Evolutionary conservation across 352 stramenopile genomes (phyloP), one percentile per base, ranked within the genome.

Genomic region (Phytophthora pisi): DNA sequence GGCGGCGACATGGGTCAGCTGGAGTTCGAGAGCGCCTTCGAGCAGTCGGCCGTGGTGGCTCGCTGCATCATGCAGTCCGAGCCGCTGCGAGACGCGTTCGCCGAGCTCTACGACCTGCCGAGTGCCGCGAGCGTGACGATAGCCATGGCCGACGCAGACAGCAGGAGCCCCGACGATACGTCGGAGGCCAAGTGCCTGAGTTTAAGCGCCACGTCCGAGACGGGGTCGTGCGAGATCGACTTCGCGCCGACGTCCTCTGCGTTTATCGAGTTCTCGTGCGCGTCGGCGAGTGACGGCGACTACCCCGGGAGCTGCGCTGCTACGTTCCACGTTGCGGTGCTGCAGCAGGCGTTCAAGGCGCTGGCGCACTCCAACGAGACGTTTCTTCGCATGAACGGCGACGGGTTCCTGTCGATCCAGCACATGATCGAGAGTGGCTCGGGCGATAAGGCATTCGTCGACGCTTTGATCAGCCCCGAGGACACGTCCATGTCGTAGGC

Each of bases 31-130:
- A 86, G 72, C 26, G 77, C 78, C 5, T 96, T 96, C 53, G 88
- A 96, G 62, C 67, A 84, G 26, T 91, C 86, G 6, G 77, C 71
- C 1, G 86, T 96, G 11, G 72, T 94, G 20, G 86, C 83, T 7
- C 81, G 85, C 10, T 92, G 87, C 47, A 96, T 96, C 61, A 93
- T 96, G 45, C 82, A 92, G 70, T 94, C 86, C 5, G 75, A 90
- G 54, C 84, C 86, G 23, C 74, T 96, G 30, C 86, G 88, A 51
- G 88, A 96, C 23, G 88, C 86, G 5, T 94, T 92, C 51, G 77
- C 81, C 0, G 88, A 96, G 77, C 81, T 96, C 36, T 91, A 94
- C 54, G 88, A 94, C 62, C 72, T 96, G 45, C 88, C 88, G 18
- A 93, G 82, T 62, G 88, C 84, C n/a, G 88, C 84, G 20, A 84